Base-by-base conservation (phyloP, 306 rosid genomes). In the Acmispon strigosus region DNA sequence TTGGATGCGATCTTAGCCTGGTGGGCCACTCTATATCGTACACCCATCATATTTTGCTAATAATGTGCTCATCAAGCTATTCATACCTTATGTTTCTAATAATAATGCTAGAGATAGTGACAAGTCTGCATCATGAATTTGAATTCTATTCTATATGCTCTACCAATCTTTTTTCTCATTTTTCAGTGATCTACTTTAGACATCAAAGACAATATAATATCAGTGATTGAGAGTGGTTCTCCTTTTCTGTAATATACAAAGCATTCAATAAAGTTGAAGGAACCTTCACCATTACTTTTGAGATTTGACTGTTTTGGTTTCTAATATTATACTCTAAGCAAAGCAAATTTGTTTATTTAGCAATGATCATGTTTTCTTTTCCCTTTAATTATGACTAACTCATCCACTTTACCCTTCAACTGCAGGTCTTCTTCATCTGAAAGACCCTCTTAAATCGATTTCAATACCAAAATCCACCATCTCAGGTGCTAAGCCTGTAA, bases 351-450 rank as follows among this genome's bases (percentile, higher is more conserved):
- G 53, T 66, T 64, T 80, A 41, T 45, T 63, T 16, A 27, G 55
- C 34, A 57, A 61, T 44, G 32, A 76, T 83, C 45, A 10, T 63
- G 27, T 20, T 16, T 51, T 48, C 20, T 20, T 16, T 51, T 54
- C 20, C 20, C 7, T 75, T 44, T 67, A 60, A 11, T 47, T 54
- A 54, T 72, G 16, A 44, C 54, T 75, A 52, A 64, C 24, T 66
- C 62, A 59, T 41, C 49, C 19, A 45, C 74, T 76, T 66, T 83
- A 8, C 49, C 36, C 0, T 76, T 76, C 51, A 43, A 69, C 68
- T 81, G 70, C 16, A 94, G 98, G 95, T 66, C 87, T 94, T 65
- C 78, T 86, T 61, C 96, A 87, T 76, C 85, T 86, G 42, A 89
- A 90, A 76, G 80, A 86, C 72, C 84, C 87, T 48, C 50, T 68